Base-by-base conservation (phyloP, 2,329 filamentous ascomycete genomes). In the Fusarium caatingaense region DNA sequence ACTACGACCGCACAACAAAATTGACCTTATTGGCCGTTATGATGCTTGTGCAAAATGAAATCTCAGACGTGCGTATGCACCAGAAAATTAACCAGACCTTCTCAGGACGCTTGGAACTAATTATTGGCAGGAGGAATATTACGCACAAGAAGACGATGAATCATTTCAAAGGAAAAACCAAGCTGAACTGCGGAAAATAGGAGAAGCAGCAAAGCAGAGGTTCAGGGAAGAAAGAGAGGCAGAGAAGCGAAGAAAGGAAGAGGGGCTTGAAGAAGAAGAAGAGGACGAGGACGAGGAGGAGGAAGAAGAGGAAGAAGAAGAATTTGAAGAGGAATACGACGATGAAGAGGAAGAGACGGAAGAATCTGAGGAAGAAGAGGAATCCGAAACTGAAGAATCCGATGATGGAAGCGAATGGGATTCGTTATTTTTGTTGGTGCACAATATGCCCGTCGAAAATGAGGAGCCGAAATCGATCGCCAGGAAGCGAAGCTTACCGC, bases 61-160 rank as follows among this genome's bases (percentile, higher is more conserved):
- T 66, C 16, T 60, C 61, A 27, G 46, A 66, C 11, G 64, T 37
- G 67, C 25, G 71, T 74, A 73, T 37, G 68, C 46, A 48, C 44
- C 28, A 37, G 21, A 2, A 23, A 44, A 34, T 23, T 27, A 20
- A n/a, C 27, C 40, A 20, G 30, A 25, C n/a, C 34, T n/a, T 21
- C 10, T 10, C 10, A 44, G n/a, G 23, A 27, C 34, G 28, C 47
- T 37, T 37, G n/a, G 25, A 12, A 25, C 68, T 72, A 49, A 73
- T 46, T 30, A 18, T 42, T 48, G 10, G 7, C 56, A 74, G 72
- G 68, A 71, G 32, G 70, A 71, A 37, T 72, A 69, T 53, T 58
- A 69, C 23, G 61, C 64, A 18, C 59, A 58, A 5, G 53, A 54
- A 21, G 66, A 69, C 12, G 42, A 70, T 9, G 49, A 44, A 18